These are phyloP conservation scores for Entomophthora muscae DNA, from an alignment of 371 early-diverging fungal species.

Conservation along the genomic window DNA sequence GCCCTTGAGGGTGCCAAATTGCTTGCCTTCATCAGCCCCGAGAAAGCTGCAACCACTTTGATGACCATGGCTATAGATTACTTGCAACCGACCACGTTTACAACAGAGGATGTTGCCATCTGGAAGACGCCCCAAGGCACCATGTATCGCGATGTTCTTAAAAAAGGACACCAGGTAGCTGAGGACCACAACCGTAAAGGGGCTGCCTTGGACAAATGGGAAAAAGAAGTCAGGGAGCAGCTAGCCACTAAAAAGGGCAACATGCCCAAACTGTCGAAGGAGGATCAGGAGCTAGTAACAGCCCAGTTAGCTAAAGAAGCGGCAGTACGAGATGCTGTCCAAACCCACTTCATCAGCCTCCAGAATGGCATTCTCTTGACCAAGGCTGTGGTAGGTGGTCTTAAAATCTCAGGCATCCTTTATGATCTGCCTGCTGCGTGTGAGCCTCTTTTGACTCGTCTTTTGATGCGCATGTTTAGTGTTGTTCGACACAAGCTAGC, in stretches of 20 bases:
- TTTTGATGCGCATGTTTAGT: conserved; percentile 24
- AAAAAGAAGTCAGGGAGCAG: conserved; percentile 60
- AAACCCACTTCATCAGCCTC: conserved; percentile 8
- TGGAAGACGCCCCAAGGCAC: conserved; percentile 53
- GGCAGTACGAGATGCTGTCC: conserved; percentile 45
- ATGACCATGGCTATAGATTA: conserved; percentile 19
- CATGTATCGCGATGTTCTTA: conserved; percentile 38
- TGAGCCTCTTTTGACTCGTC: conserved; percentile 21
- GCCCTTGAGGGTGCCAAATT: conserved; percentile 33
- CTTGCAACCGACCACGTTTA: conserved; percentile 17
- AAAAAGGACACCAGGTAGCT: conserved; percentile 22
- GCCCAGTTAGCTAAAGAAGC: conserved; percentile 58
- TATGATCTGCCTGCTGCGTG: conserved; percentile 34
- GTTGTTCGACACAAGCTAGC: conserved; percentile 26
- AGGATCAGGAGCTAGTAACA: conserved; percentile 60
- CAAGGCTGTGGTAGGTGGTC: conserved; percentile 24
- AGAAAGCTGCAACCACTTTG: conserved; percentile 22
- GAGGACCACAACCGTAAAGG: conserved; percentile 31
- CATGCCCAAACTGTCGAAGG: conserved; percentile 46
- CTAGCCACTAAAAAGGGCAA: conserved; percentile 36
- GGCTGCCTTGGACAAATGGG: conserved; percentile 62
- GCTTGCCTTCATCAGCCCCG: conserved; percentile 32
- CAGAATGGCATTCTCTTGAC: not conserved
- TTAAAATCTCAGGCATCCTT: conserved; percentile 44
- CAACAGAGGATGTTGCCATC: conserved; percentile 30